Conservation (phyloP, 257 asterid genomes). For the Avicennia marina region DNA sequence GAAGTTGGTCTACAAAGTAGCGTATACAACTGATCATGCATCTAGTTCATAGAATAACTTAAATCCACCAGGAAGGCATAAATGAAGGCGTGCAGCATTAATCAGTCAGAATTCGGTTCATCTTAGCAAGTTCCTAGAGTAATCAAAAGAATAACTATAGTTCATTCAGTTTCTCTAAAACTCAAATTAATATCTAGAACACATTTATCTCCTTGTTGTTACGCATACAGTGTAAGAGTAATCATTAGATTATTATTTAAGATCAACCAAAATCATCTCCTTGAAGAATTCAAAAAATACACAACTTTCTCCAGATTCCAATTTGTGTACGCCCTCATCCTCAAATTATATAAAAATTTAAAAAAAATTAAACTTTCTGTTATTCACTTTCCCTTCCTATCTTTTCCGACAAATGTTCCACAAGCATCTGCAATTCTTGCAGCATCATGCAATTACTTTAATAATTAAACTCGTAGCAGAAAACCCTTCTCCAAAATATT, state of each 20-base stretch:
- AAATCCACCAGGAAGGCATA: neutral
- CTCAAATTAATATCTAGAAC: neutral
- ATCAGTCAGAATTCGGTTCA: neutral
- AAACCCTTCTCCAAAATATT: slow-evolving; percentile 4
- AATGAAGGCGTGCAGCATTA: neutral
- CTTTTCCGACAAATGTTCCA: neutral
- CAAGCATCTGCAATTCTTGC: neutral
- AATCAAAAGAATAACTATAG: neutral
- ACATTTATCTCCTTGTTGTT: neutral
- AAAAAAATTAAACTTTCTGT: no score
- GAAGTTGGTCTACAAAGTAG: neutral
- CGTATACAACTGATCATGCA: neutral
- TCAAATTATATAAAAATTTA: no score
- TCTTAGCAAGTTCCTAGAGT: neutral
- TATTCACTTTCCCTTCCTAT: no score
- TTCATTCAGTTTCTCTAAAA: neutral
- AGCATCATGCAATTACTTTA: neutral
- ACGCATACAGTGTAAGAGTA: neutral
- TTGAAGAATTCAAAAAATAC: slow-evolving; percentile 9
- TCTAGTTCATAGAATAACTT: neutral
- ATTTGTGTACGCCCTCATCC: no score
- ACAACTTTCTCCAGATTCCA: neutral
- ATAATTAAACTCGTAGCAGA: neutral
- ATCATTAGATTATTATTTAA: neutral
- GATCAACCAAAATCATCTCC: neutral